A percentile compares a stretch with the other conserved stretches of the same genome.
phyloP scores from a whole-genome alignment of 768 basidiomycete species.

The Russula vinacea region DNA sequence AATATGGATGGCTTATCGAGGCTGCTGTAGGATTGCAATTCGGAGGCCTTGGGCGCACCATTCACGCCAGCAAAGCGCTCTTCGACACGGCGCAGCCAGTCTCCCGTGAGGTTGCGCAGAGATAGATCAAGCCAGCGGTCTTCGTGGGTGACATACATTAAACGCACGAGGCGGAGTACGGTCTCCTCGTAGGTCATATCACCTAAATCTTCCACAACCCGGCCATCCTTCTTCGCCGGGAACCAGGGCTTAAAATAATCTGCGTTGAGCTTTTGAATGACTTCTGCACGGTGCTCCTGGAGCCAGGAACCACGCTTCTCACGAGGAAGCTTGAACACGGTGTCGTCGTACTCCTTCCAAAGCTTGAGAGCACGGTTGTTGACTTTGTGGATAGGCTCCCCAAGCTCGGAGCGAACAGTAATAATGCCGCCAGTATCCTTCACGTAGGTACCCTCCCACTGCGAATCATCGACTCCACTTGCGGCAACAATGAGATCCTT shows the following conservation, averaged over 20 bases:
- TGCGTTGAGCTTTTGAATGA: slow-evolving; percentile 88
- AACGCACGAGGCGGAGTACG: slow-evolving; percentile 81
- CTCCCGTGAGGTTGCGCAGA: slow-evolving; percentile 89
- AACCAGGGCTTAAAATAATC: slow-evolving; percentile 99
- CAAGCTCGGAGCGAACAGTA: slow-evolving; percentile 95
- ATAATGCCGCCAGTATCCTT: slow-evolving; percentile 95
- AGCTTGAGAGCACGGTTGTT: slow-evolving; percentile 95
- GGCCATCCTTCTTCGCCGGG: slow-evolving; percentile 91
- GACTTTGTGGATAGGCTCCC: slow-evolving; percentile 99
- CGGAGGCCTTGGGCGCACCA: slow-evolving; percentile 74
- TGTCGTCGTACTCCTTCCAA: slow-evolving; percentile 98
- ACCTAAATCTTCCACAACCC: slow-evolving; percentile 76
- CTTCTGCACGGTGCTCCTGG: slow-evolving; percentile 77
- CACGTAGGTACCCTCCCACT: slow-evolving; percentile 93
- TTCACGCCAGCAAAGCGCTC: slow-evolving; percentile 93
- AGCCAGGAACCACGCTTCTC: slow-evolving; percentile 94
- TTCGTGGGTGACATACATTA: slow-evolving; percentile 94
- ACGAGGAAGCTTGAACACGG: slow-evolving; percentile 91
- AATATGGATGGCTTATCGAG: slow-evolving; percentile 81
- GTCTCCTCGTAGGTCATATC: slow-evolving; percentile 99
- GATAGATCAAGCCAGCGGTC: slow-evolving; percentile 90
- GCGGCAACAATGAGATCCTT: slow-evolving; percentile 97
- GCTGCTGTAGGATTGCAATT: slow-evolving; percentile 76
- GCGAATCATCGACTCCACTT: slow-evolving; percentile 80
- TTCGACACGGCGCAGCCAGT: slow-evolving; percentile 95